Evolutionary conservation across 2,329 filamentous ascomycete species (phyloP).

Genomic region (Stachybotrys echinatus): DNA sequence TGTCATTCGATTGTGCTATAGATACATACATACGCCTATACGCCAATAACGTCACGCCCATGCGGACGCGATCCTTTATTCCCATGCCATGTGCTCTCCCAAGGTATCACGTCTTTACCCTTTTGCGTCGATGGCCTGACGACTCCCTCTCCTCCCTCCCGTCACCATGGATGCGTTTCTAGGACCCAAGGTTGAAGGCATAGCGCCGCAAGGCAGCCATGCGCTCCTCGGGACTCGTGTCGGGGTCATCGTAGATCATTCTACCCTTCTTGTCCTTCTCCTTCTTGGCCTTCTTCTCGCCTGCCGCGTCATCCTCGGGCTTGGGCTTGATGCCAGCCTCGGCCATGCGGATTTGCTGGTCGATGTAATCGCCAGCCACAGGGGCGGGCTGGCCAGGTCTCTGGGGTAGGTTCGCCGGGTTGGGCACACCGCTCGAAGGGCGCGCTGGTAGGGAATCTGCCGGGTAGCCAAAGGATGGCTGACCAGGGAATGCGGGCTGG

Average conservation of each 20-base stretch:
- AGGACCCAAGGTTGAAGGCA: conserved; percentile 41
- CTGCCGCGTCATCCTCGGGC: conserved; percentile 31
- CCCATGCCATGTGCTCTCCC: neutral
- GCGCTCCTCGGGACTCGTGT: conserved; percentile 81
- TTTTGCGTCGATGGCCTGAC: neutral
- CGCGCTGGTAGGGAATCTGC: conserved; percentile 39
- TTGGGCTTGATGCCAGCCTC: conserved; percentile 53
- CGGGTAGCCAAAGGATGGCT: conserved; percentile 26
- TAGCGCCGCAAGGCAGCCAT: conserved; percentile 77
- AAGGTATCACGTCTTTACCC: neutral
- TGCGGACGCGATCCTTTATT: neutral
- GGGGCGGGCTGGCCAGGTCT: conserved; percentile 25
- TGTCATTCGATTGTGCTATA: neutral
- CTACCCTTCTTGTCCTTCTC: conserved; percentile 61
- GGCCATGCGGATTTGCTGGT: conserved; percentile 59
- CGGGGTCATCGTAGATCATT: conserved; percentile 78
- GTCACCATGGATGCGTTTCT: neutral
- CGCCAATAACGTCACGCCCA: neutral
- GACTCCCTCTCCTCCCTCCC: neutral
- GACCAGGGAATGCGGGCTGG: conserved; percentile 16
- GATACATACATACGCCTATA: neutral
- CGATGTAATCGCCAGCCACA: conserved; percentile 53
- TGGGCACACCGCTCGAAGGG: conserved; percentile 32
- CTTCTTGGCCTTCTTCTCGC: conserved; percentile 63
- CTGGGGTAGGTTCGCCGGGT: conserved; percentile 37